These are phyloP conservation scores for Suhomyces sp. DNA, from an alignment of 805 yeast species.

Conservation along the genomic window DNA sequence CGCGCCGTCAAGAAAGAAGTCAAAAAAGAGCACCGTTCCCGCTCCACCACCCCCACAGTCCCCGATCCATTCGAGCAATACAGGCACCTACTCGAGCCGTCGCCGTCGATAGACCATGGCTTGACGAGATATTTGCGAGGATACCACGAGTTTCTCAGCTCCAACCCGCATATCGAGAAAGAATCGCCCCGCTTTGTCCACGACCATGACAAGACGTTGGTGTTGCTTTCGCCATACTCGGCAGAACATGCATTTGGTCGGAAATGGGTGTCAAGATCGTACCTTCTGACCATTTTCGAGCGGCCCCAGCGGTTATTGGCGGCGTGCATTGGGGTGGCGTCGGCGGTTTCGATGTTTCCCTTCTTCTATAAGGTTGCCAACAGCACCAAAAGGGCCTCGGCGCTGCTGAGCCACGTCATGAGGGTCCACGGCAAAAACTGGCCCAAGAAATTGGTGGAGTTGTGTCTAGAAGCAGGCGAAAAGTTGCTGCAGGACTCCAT, in stretches of 20 bases:
- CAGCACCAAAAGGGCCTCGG: constrained; percentile 45
- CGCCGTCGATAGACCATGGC: constrained; percentile 33
- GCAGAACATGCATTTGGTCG: constrained; percentile 72
- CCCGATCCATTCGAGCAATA: constrained; percentile 15
- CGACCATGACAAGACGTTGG: constrained; percentile 48
- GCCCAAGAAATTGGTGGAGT: constrained; percentile 56
- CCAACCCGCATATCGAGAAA: constrained; percentile 40
- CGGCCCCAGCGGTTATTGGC: constrained; percentile 79
- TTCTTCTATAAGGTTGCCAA: constrained; percentile 51
- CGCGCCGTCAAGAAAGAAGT: not conserved
- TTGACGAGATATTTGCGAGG: constrained; percentile 37
- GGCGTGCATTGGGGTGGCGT: constrained; percentile 71
- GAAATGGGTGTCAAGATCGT: constrained; percentile 69
- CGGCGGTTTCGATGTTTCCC: constrained; percentile 69
- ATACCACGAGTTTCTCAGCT: constrained; percentile 40
- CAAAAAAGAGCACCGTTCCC: not conserved
- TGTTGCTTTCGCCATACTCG: constrained; percentile 67
- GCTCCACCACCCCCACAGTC: constrained; percentile 4
- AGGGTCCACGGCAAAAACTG: constrained; percentile 73
- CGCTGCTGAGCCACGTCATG: constrained; percentile 57
- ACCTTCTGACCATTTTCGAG: constrained; percentile 69
- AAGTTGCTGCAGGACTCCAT: constrained; percentile 52
- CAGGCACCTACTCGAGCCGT: constrained; percentile 31
- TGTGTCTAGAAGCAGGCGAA: constrained; percentile 57
- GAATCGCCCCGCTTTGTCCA: constrained; percentile 37